Evolutionary conservation across 192 early-diverging fungal genomes (phyloP).

Genomic region (Geranomyces michiganensis): DNA sequence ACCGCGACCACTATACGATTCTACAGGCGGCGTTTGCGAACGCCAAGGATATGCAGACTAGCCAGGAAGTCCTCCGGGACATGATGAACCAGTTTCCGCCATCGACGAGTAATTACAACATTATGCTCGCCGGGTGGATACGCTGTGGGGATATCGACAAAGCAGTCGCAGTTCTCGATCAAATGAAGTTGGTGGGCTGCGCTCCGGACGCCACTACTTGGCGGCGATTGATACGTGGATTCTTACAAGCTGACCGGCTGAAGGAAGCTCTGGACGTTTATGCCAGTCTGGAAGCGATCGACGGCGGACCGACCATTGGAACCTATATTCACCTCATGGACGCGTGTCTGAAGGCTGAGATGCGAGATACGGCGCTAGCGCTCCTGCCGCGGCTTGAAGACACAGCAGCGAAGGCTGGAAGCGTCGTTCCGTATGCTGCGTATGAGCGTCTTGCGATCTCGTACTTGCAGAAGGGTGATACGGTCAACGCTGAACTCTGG

Average conservation of each 20-base stretch:
- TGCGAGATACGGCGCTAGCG: not conserved
- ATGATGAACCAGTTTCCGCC: slow-evolving; percentile 24
- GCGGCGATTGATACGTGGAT: slow-evolving; percentile 16
- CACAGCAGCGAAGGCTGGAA: not conserved
- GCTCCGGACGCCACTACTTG: slow-evolving; percentile 10
- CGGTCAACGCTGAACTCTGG: not conserved
- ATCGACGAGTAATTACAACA: slow-evolving; percentile 23
- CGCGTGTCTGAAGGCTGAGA: not conserved
- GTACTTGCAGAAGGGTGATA: slow-evolving; percentile 7
- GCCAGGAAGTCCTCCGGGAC: slow-evolving; percentile 22
- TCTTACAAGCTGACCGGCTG: not conserved
- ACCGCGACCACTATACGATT: slow-evolving; percentile 26
- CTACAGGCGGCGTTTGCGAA: slow-evolving; percentile 26
- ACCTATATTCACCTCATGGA: slow-evolving; percentile 20
- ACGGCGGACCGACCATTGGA: slow-evolving; percentile 2
- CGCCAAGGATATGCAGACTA: slow-evolving; percentile 31
- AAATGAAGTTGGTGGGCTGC: slow-evolving; percentile 23
- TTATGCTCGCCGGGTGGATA: slow-evolving; percentile 20
- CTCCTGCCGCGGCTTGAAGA: not conserved
- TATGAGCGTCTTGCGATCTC: slow-evolving; percentile 14
- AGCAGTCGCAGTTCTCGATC: slow-evolving; percentile 6
- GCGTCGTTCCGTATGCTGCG: slow-evolving; percentile 1
- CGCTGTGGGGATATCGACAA: slow-evolving; percentile 4
- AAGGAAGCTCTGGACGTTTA: slow-evolving; percentile 21
- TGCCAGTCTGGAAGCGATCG: not conserved